Conservation (phyloP, 164 flowering plant genomes). For the Magnolia sinica region DNA sequence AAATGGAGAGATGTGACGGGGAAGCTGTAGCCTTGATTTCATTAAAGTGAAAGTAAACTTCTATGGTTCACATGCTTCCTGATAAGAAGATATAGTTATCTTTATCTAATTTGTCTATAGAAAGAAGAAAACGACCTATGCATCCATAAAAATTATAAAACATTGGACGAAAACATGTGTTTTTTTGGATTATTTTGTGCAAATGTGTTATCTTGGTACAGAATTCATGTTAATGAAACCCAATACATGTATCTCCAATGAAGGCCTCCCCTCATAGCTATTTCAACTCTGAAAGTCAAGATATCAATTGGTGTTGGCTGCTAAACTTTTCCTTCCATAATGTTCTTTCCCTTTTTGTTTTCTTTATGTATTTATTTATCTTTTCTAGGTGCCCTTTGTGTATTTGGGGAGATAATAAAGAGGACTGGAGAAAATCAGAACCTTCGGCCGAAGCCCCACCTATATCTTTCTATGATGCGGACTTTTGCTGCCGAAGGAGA, state of each 20-base stretch:
- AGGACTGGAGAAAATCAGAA: constrained; percentile 28
- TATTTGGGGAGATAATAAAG: constrained; percentile 69
- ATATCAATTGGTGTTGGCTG: background rate
- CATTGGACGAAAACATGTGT: background rate
- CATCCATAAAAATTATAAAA: background rate
- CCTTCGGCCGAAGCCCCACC: constrained; percentile 70
- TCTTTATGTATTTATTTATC: background rate
- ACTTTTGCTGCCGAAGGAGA: constrained; percentile 59
- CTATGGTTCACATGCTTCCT: too few relatives aligned
- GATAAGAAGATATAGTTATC: too few relatives aligned
- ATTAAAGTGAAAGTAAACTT: too few relatives aligned
- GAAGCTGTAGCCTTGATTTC: too few relatives aligned
- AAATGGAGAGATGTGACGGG: too few relatives aligned
- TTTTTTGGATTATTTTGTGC: background rate
- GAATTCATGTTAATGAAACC: background rate
- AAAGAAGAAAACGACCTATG: background rate
- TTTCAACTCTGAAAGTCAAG: constrained; percentile 1
- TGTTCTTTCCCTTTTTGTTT: background rate
- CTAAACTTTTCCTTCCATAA: background rate
- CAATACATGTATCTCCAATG: background rate
- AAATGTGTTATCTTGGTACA: background rate
- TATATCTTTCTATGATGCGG: constrained; percentile 72
- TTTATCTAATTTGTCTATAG: too few relatives aligned
- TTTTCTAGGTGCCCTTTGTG: constrained; percentile 54
- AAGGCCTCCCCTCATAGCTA: background rate